Conservation (phyloP, 2,329 filamentous ascomycete species). For the Fusarium staphyleae region DNA sequence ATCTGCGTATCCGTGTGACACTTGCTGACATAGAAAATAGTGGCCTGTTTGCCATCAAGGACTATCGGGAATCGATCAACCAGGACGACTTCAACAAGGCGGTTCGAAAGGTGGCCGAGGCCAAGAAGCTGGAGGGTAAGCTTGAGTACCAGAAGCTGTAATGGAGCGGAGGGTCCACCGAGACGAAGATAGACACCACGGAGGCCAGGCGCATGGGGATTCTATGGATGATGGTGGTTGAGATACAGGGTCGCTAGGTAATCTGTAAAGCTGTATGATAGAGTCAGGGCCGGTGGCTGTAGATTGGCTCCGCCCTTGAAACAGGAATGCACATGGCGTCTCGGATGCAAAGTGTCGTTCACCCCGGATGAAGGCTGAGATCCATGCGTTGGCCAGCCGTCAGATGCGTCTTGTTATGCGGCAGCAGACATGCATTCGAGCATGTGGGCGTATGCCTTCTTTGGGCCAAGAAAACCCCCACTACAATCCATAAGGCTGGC, state of each 20-base stretch:
- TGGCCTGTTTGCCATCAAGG: slow-evolving; percentile 97
- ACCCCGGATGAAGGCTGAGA: slow-evolving; percentile 1
- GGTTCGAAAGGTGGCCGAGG: slow-evolving; percentile 94
- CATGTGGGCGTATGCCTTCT: neutral
- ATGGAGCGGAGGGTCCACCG: slow-evolving; percentile 14
- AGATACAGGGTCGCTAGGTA: slow-evolving; percentile 29
- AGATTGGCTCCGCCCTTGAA: slow-evolving; percentile 36
- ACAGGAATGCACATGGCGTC: slow-evolving; percentile 39
- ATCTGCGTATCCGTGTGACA: neutral
- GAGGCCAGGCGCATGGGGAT: slow-evolving; percentile 21
- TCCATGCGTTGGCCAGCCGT: slow-evolving; percentile 2
- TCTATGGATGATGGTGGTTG: slow-evolving; percentile 16
- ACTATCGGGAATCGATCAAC: slow-evolving; percentile 93
- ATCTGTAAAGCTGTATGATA: slow-evolving; percentile 44
- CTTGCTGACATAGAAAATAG: slow-evolving; percentile 55
- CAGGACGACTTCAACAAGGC: slow-evolving; percentile 99
- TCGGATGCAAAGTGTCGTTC: slow-evolving; percentile 4
- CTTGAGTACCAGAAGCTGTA: slow-evolving; percentile 97
- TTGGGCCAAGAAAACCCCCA: neutral
- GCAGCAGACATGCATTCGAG: neutral
- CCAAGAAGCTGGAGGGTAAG: slow-evolving; percentile 99
- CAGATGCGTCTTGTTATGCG: neutral
- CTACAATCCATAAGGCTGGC: slow-evolving; percentile 16
- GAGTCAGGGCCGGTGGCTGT: slow-evolving; percentile 30
- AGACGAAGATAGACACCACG: slow-evolving; percentile 17